Conservation (phyloP, 108 stramenopile genomes). For the Fragilariopsis cylindrus region DNA sequence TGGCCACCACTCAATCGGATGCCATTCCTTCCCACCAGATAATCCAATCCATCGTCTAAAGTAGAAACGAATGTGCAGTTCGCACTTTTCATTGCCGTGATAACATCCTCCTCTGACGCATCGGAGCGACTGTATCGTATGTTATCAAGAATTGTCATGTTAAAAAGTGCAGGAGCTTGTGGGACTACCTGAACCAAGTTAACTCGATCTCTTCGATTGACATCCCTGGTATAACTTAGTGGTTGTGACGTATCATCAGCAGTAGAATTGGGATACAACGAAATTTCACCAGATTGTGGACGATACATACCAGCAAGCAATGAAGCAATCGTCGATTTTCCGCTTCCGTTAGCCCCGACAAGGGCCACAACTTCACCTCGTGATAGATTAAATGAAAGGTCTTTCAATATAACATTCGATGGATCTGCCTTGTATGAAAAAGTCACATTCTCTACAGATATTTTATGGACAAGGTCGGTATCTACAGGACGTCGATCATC, state of each 20-base stretch:
- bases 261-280: not conserved
- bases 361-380: constrained; percentile 88
- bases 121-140: constrained; percentile 69
- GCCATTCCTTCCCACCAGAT: constrained; percentile 86
- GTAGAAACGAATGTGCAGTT: constrained; percentile 75
- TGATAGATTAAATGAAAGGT: constrained; percentile 67
- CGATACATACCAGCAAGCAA: constrained; percentile 90
- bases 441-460: constrained; percentile 57
- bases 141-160: constrained; percentile 73
- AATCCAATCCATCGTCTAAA: constrained; percentile 74
- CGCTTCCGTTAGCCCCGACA: constrained; percentile 90
- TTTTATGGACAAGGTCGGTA: constrained; percentile 42
- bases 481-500: constrained; percentile 9
- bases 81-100: constrained; percentile 53
- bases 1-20: constrained; percentile 92
- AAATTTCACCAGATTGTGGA: constrained; percentile 52
- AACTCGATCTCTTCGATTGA: constrained; percentile 48
- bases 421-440: constrained; percentile 66
- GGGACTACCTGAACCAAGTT: constrained; percentile 90
- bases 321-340: constrained; percentile 86
- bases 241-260: not conserved
- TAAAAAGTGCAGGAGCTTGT: constrained; percentile 86
- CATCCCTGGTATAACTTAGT: constrained; percentile 42
- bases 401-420: constrained; percentile 53
- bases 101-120: constrained; percentile 53